Evolutionary conservation across 306 rosid species (phyloP).

Genomic region (Malus sieversii): DNA sequence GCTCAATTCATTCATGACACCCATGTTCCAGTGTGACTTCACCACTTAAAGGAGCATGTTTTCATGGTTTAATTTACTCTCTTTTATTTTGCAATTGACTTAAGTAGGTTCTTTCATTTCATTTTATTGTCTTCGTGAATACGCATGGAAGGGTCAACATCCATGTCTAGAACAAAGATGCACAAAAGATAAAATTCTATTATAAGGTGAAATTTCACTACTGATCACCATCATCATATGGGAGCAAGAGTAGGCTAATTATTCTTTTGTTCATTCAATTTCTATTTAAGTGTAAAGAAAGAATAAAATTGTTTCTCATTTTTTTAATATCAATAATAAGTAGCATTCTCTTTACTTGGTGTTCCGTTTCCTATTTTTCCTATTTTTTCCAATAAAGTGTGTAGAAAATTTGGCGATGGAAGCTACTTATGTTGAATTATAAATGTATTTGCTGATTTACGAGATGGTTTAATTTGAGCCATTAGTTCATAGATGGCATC

Average conservation of each 20-base stretch:
- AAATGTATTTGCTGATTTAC: no score
- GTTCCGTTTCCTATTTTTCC: not conserved
- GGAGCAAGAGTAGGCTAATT: not conserved
- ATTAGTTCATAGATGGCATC: no score
- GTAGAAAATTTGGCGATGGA: no score
- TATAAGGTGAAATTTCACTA: not conserved
- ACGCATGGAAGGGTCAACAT: not conserved
- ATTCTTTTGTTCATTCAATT: conserved; percentile 1
- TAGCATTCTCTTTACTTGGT: not conserved
- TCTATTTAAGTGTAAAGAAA: not conserved
- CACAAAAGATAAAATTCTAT: not conserved
- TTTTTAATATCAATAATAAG: not conserved
- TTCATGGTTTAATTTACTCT: not conserved
- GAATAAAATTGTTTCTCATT: conserved; percentile 6
- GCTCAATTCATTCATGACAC: conserved; percentile 25
- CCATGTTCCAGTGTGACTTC: conserved; percentile 28
- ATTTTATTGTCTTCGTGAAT: not conserved
- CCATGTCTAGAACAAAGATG: not conserved
- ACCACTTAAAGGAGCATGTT: not conserved
- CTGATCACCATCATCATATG: not conserved
- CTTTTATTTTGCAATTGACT: not conserved
- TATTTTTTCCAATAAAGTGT: not conserved
- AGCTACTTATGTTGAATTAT: no score
- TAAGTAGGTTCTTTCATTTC: not conserved
- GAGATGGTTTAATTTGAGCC: no score